Base-by-base conservation (phyloP, 1,284 basidiomycete genomes). In the Waitea zeae region DNA sequence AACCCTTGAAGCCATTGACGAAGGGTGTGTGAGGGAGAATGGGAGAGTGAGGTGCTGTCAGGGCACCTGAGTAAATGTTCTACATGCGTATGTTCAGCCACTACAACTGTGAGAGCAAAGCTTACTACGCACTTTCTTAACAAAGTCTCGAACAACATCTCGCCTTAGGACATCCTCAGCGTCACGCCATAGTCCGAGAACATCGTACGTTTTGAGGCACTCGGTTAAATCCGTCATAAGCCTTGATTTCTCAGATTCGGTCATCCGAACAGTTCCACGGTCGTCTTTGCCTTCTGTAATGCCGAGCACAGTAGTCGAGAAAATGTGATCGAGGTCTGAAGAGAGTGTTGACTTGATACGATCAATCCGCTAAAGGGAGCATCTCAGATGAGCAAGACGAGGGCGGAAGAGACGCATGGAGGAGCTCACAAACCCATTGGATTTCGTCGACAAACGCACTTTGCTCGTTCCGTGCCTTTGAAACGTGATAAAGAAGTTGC, bases 401-500 rank as follows among this genome's bases (percentile, higher is more conserved):
- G 17, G 30, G 30, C 7, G 44, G 13, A 44, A 48, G 49, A n/a
- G n/a, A n/a, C n/a, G n/a, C n/a, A n/a, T n/a, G n/a, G n/a, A n/a
- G n/a, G n/a, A n/a, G n/a, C n/a, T 47, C 46, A 73, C 83, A 60
- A 53, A 92, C 89, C 68, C 80, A 82, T 62, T 86, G 74, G 12
- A 89, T 68, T 42, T 81, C 77, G 38, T 80, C 67, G 2, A 92
- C 71, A 45, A 87, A 88, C 6, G 63, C 64, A 49, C 84, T 86
- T 2, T 67, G 65, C 44, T 87, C 77, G 9, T 59, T 58, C 7
- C 70, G 63, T 12, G 89, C 86, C 51, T 95, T 92, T 12, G 73
- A 68, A 26, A 75, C 67, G 44, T 95, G 81, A 51, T 96, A 97
- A 22, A 88, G 62, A n/a, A 96, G 64, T 49, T 96, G 89, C 2